phyloP scores from a whole-genome alignment of 1,284 basidiomycete species.

The Irpex rosettiformis region DNA sequence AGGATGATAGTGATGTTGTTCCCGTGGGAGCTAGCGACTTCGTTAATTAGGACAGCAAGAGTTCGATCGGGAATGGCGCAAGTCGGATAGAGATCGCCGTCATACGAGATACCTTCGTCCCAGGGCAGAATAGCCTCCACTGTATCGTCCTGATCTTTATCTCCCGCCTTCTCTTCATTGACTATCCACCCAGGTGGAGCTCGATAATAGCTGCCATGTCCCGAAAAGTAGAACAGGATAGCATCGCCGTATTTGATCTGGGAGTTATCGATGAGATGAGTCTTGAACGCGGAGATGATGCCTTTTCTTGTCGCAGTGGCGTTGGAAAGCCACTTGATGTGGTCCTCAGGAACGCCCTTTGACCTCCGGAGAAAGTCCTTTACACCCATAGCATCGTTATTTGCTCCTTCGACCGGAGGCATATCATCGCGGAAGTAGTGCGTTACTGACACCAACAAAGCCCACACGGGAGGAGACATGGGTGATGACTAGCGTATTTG shows the following conservation, averaged over 20 bases:
- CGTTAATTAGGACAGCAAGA: conserved; percentile 8
- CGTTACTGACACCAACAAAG: too few species aligned
- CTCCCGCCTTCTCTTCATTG: not conserved
- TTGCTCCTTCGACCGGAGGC: too few species aligned
- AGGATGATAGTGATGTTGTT: conserved; percentile 14
- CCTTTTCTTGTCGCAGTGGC: conserved; percentile 6
- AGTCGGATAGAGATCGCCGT: not conserved
- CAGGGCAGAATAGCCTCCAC: conserved; percentile 14
- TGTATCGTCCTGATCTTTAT: not conserved
- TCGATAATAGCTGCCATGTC: conserved; percentile 12
- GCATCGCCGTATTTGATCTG: conserved; percentile 11
- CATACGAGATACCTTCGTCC: conserved; percentile 8
- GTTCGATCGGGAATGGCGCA: conserved; percentile 14
- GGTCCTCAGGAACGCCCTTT: not conserved
- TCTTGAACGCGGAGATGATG: conserved; percentile 14
- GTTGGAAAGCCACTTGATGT: conserved; percentile 4
- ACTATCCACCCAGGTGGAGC: conserved; percentile 9
- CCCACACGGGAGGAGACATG: too few species aligned
- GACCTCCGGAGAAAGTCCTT: too few species aligned
- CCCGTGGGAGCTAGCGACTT: conserved; percentile 4
- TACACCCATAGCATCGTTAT: too few species aligned
- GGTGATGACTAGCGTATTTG: too few species aligned
- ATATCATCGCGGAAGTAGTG: too few species aligned
- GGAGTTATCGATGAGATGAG: conserved; percentile 16
- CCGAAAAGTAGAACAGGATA: conserved; percentile 17